Evolutionary conservation across 257 asterid genomes (phyloP).

Genomic region (Solanum chaucha): DNA sequence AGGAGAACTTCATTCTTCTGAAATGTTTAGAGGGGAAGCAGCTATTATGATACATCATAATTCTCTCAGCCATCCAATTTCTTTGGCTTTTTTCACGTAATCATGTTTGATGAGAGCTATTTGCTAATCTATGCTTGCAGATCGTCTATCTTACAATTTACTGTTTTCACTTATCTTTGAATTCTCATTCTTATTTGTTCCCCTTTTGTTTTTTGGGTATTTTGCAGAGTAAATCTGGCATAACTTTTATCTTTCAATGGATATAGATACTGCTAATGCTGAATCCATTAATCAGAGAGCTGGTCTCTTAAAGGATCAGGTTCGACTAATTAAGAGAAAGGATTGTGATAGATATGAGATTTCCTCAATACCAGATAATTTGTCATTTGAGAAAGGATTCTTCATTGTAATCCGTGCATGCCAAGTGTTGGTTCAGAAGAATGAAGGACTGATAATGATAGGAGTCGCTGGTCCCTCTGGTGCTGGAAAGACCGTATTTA

Average conservation of each 20-base stretch:
- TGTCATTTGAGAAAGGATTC: conserved; percentile 96
- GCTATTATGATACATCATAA: neutral
- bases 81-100: neutral
- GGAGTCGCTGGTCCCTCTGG: conserved; percentile 99
- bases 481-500: conserved; percentile 83
- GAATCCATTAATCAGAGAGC: conserved; percentile 40
- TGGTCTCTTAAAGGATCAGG: conserved; percentile 90
- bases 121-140: neutral
- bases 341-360: conserved; percentile 72
- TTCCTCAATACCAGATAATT: conserved; percentile 53
- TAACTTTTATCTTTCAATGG: conserved; percentile 30
- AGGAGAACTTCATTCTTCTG: neutral
- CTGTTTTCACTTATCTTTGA: neutral
- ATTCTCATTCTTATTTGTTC: neutral
- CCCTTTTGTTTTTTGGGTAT: neutral
- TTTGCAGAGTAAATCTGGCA: conserved; percentile 20
- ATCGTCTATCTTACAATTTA: neutral
- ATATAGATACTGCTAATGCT: conserved; percentile 27
- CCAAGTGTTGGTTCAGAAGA: conserved; percentile 78
- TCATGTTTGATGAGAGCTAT: neutral
- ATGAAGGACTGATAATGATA: conserved; percentile 70
- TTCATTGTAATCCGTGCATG: conserved; percentile 83
- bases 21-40: neutral
- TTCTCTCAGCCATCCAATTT: neutral
- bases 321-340: conserved; percentile 67